A percentile compares a stretch with the other conserved stretches of the same genome.
These are phyloP conservation scores for Erysiphe neolycopersici DNA, from an alignment of 2,329 filamentous ascomycete species.

Conservation along the genomic window DNA sequence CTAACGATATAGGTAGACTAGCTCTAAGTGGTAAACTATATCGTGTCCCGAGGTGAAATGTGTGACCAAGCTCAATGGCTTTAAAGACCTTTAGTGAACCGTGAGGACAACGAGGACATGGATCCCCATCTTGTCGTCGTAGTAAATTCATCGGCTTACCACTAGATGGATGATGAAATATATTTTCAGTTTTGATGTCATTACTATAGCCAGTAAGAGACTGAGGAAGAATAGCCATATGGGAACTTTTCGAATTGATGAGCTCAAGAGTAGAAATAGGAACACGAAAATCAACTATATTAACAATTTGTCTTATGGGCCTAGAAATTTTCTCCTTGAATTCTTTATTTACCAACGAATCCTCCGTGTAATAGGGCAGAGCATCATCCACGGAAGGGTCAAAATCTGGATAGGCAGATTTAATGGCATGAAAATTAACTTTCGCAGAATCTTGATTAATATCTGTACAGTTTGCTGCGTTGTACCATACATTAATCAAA, in stretches of 20 bases:
- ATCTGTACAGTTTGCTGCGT: neutral
- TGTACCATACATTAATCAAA: slow-evolving; percentile 38
- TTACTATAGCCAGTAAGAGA: neutral
- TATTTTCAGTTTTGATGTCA: slow-evolving; percentile 3
- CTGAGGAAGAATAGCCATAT: slow-evolving; percentile 6
- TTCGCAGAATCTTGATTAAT: slow-evolving; percentile 10
- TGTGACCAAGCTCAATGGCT: slow-evolving; percentile 80
- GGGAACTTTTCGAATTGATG: slow-evolving; percentile 1
- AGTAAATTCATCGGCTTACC: slow-evolving; percentile 31
- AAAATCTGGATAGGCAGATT: slow-evolving; percentile 34
- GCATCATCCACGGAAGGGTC: slow-evolving; percentile 43
- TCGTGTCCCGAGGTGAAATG: slow-evolving; percentile 73
- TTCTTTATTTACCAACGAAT: neutral
- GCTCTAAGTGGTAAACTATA: slow-evolving; percentile 57
- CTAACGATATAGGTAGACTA: slow-evolving; percentile 21
- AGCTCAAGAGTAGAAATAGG: slow-evolving; percentile 4
- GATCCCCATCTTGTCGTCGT: slow-evolving; percentile 36
- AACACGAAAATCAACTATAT: slow-evolving; percentile 16
- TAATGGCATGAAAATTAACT: slow-evolving; percentile 36
- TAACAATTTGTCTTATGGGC: slow-evolving; percentile 10
- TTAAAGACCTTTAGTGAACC: slow-evolving; percentile 38
- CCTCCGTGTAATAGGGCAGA: slow-evolving; percentile 21
- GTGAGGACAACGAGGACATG: slow-evolving; percentile 40
- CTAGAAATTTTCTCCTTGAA: neutral
- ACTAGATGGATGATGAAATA: slow-evolving; percentile 13